These are phyloP conservation scores for Phytophthora rubi DNA, from an alignment of 352 stramenopile species.

Conservation along the genomic window DNA sequence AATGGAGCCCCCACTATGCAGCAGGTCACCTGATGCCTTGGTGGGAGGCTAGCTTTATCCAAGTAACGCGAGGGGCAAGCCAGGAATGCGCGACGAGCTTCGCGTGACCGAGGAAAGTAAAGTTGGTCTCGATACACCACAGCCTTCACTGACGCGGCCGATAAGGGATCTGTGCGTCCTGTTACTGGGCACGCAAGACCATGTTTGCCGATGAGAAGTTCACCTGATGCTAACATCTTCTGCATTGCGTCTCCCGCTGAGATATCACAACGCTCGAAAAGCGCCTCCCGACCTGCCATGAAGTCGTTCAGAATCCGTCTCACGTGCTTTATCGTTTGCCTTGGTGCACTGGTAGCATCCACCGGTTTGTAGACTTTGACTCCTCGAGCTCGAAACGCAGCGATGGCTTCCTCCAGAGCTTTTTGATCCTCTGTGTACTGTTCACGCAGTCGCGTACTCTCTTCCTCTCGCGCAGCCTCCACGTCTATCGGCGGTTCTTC, in stretches of 20 bases:
- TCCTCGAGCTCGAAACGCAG: slow-evolving; percentile 44
- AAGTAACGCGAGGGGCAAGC: slow-evolving; percentile 33
- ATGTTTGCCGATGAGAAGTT: slow-evolving; percentile 63
- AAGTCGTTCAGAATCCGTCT: slow-evolving; percentile 35
- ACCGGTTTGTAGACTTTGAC: slow-evolving; percentile 40
- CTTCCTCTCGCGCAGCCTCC: slow-evolving; percentile 48
- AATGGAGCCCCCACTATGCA: slow-evolving; percentile 45
- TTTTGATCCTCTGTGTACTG: slow-evolving; percentile 55
- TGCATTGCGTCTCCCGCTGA: slow-evolving; percentile 5
- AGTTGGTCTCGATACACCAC: slow-evolving; percentile 59
- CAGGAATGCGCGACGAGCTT: slow-evolving; percentile 28
- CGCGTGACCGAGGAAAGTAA: slow-evolving; percentile 57
- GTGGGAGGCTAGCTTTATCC: slow-evolving; percentile 26
- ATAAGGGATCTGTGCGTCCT: slow-evolving; percentile 15
- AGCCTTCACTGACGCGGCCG: background rate
- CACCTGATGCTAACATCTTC: slow-evolving; percentile 43
- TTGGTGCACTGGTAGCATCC: slow-evolving; percentile 31
- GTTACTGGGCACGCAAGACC: slow-evolving; percentile 51
- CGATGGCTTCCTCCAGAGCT: slow-evolving; percentile 40
- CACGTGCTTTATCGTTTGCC: slow-evolving; percentile 48
- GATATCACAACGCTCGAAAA: slow-evolving; percentile 52
- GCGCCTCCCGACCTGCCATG: slow-evolving; percentile 41
- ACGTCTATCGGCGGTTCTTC: slow-evolving; percentile 37
- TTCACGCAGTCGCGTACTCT: slow-evolving; percentile 49
- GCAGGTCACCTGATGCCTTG: slow-evolving; percentile 42